Evolutionary conservation across 495 filamentous ascomycete genomes (phyloP).

Genomic region (Apodospora peruviana): DNA sequence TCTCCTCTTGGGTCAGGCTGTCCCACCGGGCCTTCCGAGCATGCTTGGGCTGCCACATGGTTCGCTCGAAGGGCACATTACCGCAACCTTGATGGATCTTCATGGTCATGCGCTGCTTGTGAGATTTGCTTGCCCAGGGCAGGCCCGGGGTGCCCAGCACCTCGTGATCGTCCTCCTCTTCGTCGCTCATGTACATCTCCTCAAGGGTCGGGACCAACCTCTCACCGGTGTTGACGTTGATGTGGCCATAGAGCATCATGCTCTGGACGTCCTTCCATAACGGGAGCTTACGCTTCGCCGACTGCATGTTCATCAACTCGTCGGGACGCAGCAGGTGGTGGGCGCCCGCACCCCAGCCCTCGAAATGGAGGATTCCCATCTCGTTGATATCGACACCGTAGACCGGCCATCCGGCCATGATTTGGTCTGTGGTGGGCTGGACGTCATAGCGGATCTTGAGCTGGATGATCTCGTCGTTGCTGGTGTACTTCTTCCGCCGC

Average conservation of each 20-base stretch:
- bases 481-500: slow-evolving; percentile 31
- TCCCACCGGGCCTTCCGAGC: not conserved
- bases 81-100: not conserved
- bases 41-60: not conserved
- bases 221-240: slow-evolving; percentile 37
- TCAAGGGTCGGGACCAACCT: slow-evolving; percentile 31
- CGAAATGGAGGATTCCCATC: slow-evolving; percentile 44
- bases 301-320: slow-evolving; percentile 50
- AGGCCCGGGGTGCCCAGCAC: too few relatives aligned
- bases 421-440: slow-evolving; percentile 3
- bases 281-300: slow-evolving; percentile 36
- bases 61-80: not conserved
- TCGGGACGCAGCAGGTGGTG: slow-evolving; percentile 47
- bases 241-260: slow-evolving; percentile 53
- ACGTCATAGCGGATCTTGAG: slow-evolving; percentile 41
- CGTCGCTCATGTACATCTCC: slow-evolving; percentile 44
- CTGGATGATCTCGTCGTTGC: slow-evolving; percentile 34
- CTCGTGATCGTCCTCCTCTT: slow-evolving; percentile 9
- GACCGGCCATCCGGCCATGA: slow-evolving; percentile 14
- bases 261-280: slow-evolving; percentile 35
- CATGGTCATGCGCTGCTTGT: not conserved
- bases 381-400: slow-evolving; percentile 44
- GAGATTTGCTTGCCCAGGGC: not conserved
- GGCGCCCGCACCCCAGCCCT: slow-evolving; percentile 42
- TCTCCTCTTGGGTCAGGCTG: not conserved